phyloP scores from a whole-genome alignment of 1,139 yeast genomes.

The Casaregolazyma lundiana region DNA sequence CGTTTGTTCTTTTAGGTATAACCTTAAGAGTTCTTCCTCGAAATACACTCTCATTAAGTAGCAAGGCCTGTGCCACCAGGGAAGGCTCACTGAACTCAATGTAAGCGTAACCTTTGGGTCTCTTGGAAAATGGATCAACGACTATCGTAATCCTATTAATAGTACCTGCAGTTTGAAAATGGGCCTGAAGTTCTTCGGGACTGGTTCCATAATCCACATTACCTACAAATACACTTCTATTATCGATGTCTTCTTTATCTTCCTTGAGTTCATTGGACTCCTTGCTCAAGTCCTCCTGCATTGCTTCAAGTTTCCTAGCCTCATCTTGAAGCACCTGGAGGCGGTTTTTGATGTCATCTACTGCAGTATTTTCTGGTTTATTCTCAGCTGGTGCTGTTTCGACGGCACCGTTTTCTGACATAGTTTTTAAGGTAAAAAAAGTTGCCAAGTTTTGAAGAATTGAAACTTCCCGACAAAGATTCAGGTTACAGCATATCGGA shows the following conservation, averaged over 20 bases:
- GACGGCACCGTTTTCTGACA: not conserved
- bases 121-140: constrained; percentile 66
- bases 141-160: constrained; percentile 82
- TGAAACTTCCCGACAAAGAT: too few relatives aligned
- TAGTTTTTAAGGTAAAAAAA: not conserved
- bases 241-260: constrained; percentile 58
- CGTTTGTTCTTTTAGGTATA: constrained; percentile 70
- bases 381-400: not conserved
- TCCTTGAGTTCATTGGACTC: constrained; percentile 43
- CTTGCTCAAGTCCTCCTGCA: constrained; percentile 47
- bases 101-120: constrained; percentile 83
- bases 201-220: constrained; percentile 78
- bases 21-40: constrained; percentile 70
- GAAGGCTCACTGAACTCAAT: constrained; percentile 68
- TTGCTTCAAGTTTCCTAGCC: constrained; percentile 48
- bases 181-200: constrained; percentile 77
- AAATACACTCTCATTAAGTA: constrained; percentile 60
- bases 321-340: constrained; percentile 48
- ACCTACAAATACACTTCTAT: constrained; percentile 80
- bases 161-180: constrained; percentile 68
- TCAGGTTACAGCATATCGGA: too few relatives aligned
- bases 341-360: constrained; percentile 33
- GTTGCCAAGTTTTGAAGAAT: too few relatives aligned
- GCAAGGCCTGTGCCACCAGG: constrained; percentile 61
- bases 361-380: constrained; percentile 10